phyloP scores from a whole-genome alignment of 495 filamentous ascomycete species.

The Trichoderma erinaceum region DNA sequence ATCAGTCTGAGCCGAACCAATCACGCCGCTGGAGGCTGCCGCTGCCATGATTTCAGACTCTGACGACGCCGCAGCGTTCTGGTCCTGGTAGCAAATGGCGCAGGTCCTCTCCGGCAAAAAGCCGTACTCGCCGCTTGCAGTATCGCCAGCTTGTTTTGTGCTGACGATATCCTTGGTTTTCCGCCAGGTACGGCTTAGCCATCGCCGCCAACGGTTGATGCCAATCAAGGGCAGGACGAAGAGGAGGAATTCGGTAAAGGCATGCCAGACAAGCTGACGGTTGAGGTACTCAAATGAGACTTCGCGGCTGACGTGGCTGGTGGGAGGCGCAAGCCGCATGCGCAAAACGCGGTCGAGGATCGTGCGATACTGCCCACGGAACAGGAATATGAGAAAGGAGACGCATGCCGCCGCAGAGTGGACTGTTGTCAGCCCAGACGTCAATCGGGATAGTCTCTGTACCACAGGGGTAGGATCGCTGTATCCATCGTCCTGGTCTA shows the following conservation, averaged over 20 bases:
- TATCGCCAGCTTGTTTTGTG: constrained; percentile 36
- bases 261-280: constrained; percentile 96
- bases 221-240: constrained; percentile 93
- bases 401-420: constrained; percentile 74
- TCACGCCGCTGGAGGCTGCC: constrained; percentile 59
- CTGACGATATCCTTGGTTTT: constrained; percentile 62
- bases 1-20: constrained; percentile 87
- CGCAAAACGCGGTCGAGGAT: constrained; percentile 79
- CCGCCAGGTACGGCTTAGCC: constrained; percentile 77
- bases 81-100: constrained; percentile 94
- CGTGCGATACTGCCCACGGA: constrained; percentile 87
- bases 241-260: constrained; percentile 94
- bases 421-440: constrained; percentile 58
- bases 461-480: constrained; percentile 49
- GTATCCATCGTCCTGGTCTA: constrained; percentile 66
- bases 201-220: constrained; percentile 85
- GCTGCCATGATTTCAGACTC: constrained; percentile 65
- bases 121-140: constrained; percentile 65
- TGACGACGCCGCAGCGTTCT: constrained; percentile 61
- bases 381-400: constrained; percentile 84
- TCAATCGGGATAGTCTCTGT: constrained; percentile 58
- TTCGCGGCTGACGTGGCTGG: constrained; percentile 75
- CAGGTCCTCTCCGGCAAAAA: constrained; percentile 92
- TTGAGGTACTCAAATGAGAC: constrained; percentile 98
- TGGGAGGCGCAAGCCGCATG: constrained; percentile 78